Conservation (phyloP, 2,329 filamentous ascomycete genomes). For the Clonostachys sp. region DNA sequence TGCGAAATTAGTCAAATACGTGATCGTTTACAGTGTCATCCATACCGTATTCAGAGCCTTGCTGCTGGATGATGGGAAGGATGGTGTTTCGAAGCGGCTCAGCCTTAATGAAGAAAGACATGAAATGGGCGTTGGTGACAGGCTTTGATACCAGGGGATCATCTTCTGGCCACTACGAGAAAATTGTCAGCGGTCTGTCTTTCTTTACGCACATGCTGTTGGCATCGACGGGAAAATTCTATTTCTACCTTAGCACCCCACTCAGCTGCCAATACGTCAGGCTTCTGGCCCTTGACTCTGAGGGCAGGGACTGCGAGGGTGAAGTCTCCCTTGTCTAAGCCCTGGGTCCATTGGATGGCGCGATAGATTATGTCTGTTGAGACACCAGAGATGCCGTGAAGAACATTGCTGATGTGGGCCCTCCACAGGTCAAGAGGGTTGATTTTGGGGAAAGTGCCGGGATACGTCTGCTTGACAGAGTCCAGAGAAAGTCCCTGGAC, state of each 20-base stretch:
- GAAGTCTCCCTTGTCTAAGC: slow-evolving; percentile 79
- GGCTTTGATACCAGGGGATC: slow-evolving; percentile 71
- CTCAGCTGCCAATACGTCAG: slow-evolving; percentile 55
- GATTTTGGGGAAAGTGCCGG: slow-evolving; percentile 58
- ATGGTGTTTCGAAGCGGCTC: slow-evolving; percentile 60
- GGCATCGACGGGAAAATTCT: not conserved
- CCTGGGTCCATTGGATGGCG: slow-evolving; percentile 72
- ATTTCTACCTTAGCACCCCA: slow-evolving; percentile 54
- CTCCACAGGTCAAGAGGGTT: slow-evolving; percentile 81
- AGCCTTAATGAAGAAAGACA: slow-evolving; percentile 79
- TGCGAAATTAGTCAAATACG: slow-evolving; percentile 14
- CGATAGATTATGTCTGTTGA: slow-evolving; percentile 68
- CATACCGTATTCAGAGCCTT: slow-evolving; percentile 44
- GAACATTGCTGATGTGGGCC: slow-evolving; percentile 65
- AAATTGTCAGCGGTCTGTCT: slow-evolving; percentile 4
- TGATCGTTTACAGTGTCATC: not conserved
- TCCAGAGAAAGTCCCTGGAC: slow-evolving; percentile 8
- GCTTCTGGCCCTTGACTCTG: slow-evolving; percentile 68
- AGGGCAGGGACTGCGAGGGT: slow-evolving; percentile 76
- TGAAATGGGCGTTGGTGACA: slow-evolving; percentile 59
- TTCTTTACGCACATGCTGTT: not conserved
- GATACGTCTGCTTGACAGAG: slow-evolving; percentile 25
- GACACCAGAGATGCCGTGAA: slow-evolving; percentile 66
- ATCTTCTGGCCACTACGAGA: slow-evolving; percentile 63
- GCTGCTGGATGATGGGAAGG: slow-evolving; percentile 64